phyloP scores from a whole-genome alignment of 768 basidiomycete species.

The Galerina marginata region DNA sequence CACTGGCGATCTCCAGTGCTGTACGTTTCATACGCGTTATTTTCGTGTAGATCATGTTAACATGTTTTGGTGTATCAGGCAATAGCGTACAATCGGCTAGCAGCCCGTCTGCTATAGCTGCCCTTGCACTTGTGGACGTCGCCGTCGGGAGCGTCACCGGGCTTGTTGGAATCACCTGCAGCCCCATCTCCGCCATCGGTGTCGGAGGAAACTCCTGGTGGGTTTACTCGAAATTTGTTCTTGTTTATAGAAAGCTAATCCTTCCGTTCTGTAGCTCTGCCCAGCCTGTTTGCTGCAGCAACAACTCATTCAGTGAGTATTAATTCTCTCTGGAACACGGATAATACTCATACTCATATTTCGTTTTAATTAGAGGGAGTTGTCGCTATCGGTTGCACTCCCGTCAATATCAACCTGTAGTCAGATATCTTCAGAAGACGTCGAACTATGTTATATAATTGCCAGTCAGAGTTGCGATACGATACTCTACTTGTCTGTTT shows the following conservation, averaged over 20 bases:
- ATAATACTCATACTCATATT: not conserved
- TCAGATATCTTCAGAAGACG: too few species aligned
- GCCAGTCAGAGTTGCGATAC: too few species aligned
- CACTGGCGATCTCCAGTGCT: constrained; percentile 25
- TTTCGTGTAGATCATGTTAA: not conserved
- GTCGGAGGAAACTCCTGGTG: constrained; percentile 21
- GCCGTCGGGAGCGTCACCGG: constrained; percentile 15
- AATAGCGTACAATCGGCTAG: constrained; percentile 15
- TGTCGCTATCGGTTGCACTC: constrained; percentile 34
- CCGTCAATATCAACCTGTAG: constrained; percentile 28
- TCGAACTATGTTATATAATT: too few species aligned
- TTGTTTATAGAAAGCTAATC: not conserved
- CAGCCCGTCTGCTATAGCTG: constrained; percentile 4
- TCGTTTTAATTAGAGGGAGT: constrained; percentile 22
- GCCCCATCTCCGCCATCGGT: constrained; percentile 23
- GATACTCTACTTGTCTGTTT: too few species aligned
- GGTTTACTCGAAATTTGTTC: not conserved
- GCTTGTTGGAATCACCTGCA: constrained; percentile 24
- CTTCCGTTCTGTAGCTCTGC: constrained; percentile 11
- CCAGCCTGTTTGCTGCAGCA: constrained; percentile 32
- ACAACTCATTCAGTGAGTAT: constrained; percentile 29
- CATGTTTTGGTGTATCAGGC: constrained; percentile 2
- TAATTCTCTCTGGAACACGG: not conserved
- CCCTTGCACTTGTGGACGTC: constrained; percentile 27
- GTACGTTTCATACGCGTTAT: constrained; percentile 7